Evolutionary conservation across 441 rosid genomes (phyloP), one percentile per base, ranked within the genome.

Genomic region (Pelargonium exstipulatum): DNA sequence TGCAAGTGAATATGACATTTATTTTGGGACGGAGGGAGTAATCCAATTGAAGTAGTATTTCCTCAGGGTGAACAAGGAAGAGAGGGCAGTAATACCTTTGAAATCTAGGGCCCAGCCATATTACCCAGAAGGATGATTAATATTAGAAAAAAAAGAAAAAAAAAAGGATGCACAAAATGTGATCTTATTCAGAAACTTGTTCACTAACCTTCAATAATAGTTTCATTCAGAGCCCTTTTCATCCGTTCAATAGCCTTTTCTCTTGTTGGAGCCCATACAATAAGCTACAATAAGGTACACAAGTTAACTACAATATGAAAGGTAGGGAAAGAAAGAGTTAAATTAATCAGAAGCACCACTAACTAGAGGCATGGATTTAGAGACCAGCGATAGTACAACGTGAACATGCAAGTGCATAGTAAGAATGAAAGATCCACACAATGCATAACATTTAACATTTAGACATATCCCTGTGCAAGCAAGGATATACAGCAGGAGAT

Each of bases 181-280:
- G 57, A 49, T 49, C 57, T 9, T 57, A 57, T 57, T 57, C 62
- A 8, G 43, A 64, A 71, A 35, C 7, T 14, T 48, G 37, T 46
- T 13, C 1, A 10, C 29, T 18, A 84, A 87, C 98, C 98, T 71
- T 88, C 88, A 65, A 93, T 91, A 55, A 89, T 81, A 62, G 98
- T 93, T 85, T 93, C 98, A 67, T 87, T 66, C 20, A 93, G 95
- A 72, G 98, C 98, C 82, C 97, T 89, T 67, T 91, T 93, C 98
- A 93, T 93, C 74, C 96, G 89, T 60, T 89, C 96, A 66, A 91
- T 91, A 66, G 98, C 98, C 82, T 83, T 93, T 77, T 93, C 98
- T 81, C 98, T 84, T 0, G 98, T 91, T 78, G 98, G 98, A 68
- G 89, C 98, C 97, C 97, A 93, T 32, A 93, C 98, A 48, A 93